Evolutionary conservation across 2,329 filamentous ascomycete genomes (phyloP), one percentile per base, ranked within the genome.

Genomic region (Xylaria polymorpha): DNA sequence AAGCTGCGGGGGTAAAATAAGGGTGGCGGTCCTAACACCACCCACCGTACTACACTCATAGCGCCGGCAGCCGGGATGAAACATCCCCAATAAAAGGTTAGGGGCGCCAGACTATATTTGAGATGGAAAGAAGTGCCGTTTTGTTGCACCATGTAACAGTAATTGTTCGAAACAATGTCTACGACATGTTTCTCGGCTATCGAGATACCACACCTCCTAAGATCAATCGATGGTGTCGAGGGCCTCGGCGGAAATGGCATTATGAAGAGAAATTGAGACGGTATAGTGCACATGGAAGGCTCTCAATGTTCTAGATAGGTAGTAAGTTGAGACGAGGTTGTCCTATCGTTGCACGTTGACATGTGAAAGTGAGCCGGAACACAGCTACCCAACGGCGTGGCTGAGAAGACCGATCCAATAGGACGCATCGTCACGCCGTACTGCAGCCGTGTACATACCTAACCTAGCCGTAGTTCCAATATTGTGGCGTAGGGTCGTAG

Each of bases 1-100:
- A 85, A 77, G 84, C 84, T 50, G 83, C 81, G 61, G 87, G 86
- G 46, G 79, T 85, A 53, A 80, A 85, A 80, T 88, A 83, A 77
- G 62, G 55, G 51, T 7, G 9, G n/a, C 20, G 5, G 43, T 41
- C 4, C 29, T 10, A 29, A 55, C 20, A 39, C 29, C 37, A 58
- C n/a, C 29, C 37, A 58, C n/a, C 10, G 46, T n/a, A 50, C 12
- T 22, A 22, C 29, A 53, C 6, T 10, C 43, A 14, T 6, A 43
- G 57, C 32, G 41, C 22, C 14, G 22, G 44, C 43, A 18, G 61
- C 46, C 12, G 14, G 29, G n/a, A n/a, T 43, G 22, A 8, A 35
- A 14, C 22, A 29, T 12, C 14, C n/a, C 8, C 18, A 29, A 10
- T 22, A 20, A 35, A 25, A 41, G 10, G 8, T n/a, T 7, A 7